A percentile compares a stretch with the other conserved stretches of the same genome.
Evolutionary conservation across 2,329 filamentous ascomycete genomes (phyloP).

Genomic region (Albifimbria verrucaria): DNA sequence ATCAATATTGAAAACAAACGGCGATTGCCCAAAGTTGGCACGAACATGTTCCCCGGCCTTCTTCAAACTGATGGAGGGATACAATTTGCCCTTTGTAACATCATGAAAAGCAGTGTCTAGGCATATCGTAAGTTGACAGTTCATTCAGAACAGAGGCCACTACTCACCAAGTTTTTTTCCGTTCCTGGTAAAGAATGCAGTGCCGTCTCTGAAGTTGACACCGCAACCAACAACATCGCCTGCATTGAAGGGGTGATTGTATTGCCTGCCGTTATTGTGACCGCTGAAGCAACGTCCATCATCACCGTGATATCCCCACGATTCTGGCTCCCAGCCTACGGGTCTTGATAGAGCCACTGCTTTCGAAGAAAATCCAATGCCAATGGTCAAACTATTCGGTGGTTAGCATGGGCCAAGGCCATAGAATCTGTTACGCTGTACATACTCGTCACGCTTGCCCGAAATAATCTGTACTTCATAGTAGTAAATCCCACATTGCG

Average conservation of each 20-base stretch:
- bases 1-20: slow-evolving; percentile 91
- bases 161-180: slow-evolving; percentile 52
- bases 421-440: slow-evolving; percentile 13
- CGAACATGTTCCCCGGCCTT: slow-evolving; percentile 59
- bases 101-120: slow-evolving; percentile 69
- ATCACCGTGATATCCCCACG: slow-evolving; percentile 68
- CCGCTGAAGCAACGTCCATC: slow-evolving; percentile 61
- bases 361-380: slow-evolving; percentile 59
- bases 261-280: slow-evolving; percentile 53
- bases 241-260: slow-evolving; percentile 52
- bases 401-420: slow-evolving; percentile 7
- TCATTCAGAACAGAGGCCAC: neutral
- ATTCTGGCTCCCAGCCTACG: slow-evolving; percentile 65
- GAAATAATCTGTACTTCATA: slow-evolving; percentile 65
- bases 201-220: slow-evolving; percentile 61
- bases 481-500: slow-evolving; percentile 91
- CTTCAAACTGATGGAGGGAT: slow-evolving; percentile 64
- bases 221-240: slow-evolving; percentile 63
- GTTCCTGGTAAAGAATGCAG: slow-evolving; percentile 69
- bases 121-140: slow-evolving; percentile 18
- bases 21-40: slow-evolving; percentile 67
- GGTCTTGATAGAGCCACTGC: slow-evolving; percentile 51
- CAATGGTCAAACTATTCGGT: slow-evolving; percentile 52
- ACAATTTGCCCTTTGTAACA: slow-evolving; percentile 60
- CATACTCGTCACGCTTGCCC: slow-evolving; percentile 54